Base-by-base conservation (phyloP, 306 rosid genomes). In the Geum urbanum region DNA sequence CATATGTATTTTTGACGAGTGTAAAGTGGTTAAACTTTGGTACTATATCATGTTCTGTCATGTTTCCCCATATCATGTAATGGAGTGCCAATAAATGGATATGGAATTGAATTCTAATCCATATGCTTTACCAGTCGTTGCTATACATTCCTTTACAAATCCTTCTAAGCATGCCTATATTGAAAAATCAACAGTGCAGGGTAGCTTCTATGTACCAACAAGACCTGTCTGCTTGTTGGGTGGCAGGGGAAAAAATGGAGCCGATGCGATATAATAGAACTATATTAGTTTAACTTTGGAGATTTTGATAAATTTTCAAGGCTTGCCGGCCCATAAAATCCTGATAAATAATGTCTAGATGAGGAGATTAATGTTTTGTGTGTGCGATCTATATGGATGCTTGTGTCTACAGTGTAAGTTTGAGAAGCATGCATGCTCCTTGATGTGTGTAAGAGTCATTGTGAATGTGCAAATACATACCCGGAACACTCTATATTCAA, bases 171-270 rank as follows among this genome's bases (percentile, higher is more conserved):
- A 1, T 13, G 19, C 51, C 40, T 16, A 9, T 53, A 40, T 5
- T 53, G 60, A 53, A 69, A 51, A 53, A 54, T 4, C 52, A 22
- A 64, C 49, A 8, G 5, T 14, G 63, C 43, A 16, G 64, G 63
- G 52, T 7, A 0, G 43, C 43, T 14, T 41, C 73, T 8, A 55
- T 37, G 48, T 5, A 54, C 43, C 43, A 4, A 11, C 63, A 11
- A 19, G 22, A 69, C 53, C 50, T 69, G 54, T 43, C n/a, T 54
- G 73, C n/a, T 43, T 55, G 9, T 54, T 69, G 44, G 73, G 53
- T 9, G 64, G 53, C 53, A 55, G 43, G 73, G 73, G 73, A 69
- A 54, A 55, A 64, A 55, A 55, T 55, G 53, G 47, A 54, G 9
- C 52, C 1, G 53, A 58, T 35, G 19, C 4, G 18, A 37, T 2